Conservation (phyloP, 495 filamentous ascomycete genomes). For the Penicillium lividum region DNA sequence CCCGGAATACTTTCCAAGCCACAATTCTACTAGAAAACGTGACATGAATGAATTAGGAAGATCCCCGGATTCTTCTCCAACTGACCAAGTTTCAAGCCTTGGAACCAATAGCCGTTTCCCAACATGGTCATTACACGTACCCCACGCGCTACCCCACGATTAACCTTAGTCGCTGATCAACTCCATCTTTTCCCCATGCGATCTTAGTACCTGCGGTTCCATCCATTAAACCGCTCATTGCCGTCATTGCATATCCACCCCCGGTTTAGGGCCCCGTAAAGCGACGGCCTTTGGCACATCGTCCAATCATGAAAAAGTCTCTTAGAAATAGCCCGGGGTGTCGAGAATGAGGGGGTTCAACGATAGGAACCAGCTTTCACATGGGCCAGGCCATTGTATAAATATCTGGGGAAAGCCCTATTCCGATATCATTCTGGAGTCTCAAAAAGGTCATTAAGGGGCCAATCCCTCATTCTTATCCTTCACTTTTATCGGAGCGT, state of each 20-base stretch:
- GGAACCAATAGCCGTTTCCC: conserved; percentile 13
- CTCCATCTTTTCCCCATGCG: conserved; percentile 14
- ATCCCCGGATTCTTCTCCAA: neutral
- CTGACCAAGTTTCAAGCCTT: neutral
- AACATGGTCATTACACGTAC: conserved; percentile 10
- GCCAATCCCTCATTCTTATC: neutral
- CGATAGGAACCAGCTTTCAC: too few relatives aligned
- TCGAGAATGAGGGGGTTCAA: neutral
- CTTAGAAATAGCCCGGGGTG: neutral
- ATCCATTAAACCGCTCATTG: conserved; percentile 11
- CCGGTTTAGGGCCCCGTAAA: conserved; percentile 7
- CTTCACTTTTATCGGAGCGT: neutral
- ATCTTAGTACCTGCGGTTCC: neutral
- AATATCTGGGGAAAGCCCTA: neutral
- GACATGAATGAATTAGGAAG: neutral
- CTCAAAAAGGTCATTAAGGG: neutral
- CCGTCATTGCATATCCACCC: conserved; percentile 15
- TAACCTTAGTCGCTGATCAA: conserved; percentile 16
- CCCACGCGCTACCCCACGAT: conserved; percentile 14
- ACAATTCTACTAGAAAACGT: neutral
- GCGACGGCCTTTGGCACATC: conserved; percentile 13
- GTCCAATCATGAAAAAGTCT: conserved; percentile 14
- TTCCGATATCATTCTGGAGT: neutral
- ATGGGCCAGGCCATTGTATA: neutral
- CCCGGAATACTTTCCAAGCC: neutral